Evolutionary conservation across 805 yeast genomes (phyloP).

Genomic region (Candida sphagnicola): DNA sequence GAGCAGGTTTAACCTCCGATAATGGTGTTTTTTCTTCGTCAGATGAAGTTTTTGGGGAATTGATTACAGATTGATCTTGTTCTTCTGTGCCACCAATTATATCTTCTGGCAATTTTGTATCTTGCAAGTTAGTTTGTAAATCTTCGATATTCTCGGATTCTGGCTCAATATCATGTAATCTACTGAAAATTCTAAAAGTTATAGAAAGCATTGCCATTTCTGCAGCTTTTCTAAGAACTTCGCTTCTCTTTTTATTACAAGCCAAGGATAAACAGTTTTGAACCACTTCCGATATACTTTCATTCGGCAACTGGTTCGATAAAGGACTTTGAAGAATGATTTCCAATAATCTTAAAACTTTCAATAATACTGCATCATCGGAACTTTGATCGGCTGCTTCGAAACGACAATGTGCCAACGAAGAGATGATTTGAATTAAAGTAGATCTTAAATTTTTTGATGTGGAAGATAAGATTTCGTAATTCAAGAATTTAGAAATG

Average conservation of each 20-base stretch:
- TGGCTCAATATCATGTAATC: constrained; percentile 54
- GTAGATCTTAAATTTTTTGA: constrained; percentile 56
- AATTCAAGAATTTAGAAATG: constrained; percentile 66
- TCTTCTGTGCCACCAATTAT: constrained; percentile 48
- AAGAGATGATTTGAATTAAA: constrained; percentile 60
- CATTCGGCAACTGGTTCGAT: constrained; percentile 69
- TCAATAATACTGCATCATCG: constrained; percentile 86
- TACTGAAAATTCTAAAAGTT: constrained; percentile 63
- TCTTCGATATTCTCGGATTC: constrained; percentile 43
- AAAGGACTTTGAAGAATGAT: constrained; percentile 57
- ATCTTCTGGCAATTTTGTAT: constrained; percentile 53
- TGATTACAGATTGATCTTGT: constrained; percentile 6
- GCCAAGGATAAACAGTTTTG: constrained; percentile 91
- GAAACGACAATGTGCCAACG: constrained; percentile 90
- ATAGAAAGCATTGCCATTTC: constrained; percentile 74
- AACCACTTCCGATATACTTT: constrained; percentile 79
- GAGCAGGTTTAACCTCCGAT: constrained; percentile 1
- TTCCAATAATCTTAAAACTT: constrained; percentile 75
- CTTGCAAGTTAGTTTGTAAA: constrained; percentile 45
- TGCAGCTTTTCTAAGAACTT: constrained; percentile 83
- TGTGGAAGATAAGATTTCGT: constrained; percentile 55
- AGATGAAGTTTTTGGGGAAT: constrained; percentile 4
- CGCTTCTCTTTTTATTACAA: constrained; percentile 87
- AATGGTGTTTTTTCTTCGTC: neutral
- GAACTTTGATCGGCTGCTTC: constrained; percentile 91